Evolutionary conservation across 345 rosid species (phyloP).

Genomic region (Eucalyptus albens): DNA sequence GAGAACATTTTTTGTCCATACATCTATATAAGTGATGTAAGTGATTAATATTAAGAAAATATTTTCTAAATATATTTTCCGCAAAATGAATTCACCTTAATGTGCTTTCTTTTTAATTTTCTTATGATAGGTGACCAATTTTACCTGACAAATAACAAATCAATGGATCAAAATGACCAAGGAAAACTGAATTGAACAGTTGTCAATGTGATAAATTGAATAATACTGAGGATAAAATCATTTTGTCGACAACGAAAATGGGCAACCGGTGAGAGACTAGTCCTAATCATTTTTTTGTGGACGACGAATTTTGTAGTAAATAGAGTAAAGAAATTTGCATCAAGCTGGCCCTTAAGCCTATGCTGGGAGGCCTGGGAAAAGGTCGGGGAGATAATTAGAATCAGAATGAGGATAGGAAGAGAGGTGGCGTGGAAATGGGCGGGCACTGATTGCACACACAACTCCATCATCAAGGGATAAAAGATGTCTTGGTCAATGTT

Average conservation of each 20-base stretch:
- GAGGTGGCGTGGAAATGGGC: neutral
- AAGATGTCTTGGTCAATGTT: neutral
- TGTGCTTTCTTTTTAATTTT: neutral
- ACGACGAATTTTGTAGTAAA: neutral
- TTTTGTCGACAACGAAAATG: accelerated
- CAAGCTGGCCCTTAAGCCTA: neutral
- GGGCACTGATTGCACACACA: neutral
- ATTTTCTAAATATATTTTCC: neutral
- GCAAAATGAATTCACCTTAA: neutral
- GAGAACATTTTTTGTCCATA: no score
- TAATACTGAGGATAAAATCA: neutral
- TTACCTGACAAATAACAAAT: neutral
- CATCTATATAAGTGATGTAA: neutral
- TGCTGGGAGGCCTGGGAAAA: neutral
- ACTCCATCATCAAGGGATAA: neutral
- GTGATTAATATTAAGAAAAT: neutral
- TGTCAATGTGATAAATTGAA: no score
- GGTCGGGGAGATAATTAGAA: neutral
- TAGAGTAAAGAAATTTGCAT: neutral
- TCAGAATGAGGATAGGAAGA: neutral
- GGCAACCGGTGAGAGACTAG: accelerated
- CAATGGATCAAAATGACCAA: no score
- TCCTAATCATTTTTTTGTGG: no score
- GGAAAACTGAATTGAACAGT: neutral
- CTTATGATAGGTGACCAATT: neutral